Evolutionary conservation across 2,329 filamentous ascomycete genomes (phyloP).

Genomic region (Leptographium procerum): DNA sequence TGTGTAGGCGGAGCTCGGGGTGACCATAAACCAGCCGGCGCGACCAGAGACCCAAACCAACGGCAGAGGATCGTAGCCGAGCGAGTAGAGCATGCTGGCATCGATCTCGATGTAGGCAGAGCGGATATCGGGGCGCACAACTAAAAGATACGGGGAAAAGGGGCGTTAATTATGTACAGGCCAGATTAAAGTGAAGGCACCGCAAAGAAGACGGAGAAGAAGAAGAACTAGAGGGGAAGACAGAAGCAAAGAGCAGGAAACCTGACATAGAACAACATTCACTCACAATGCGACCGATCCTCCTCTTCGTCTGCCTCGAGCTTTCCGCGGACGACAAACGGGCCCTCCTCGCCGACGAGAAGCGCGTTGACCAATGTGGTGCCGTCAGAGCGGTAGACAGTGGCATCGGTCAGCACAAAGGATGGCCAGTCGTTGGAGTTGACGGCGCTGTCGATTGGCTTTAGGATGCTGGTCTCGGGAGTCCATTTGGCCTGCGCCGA

Average conservation of each 20-base stretch:
- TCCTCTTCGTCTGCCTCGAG: conserved; percentile 39
- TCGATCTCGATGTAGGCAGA: conserved; percentile 41
- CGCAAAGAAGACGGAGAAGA: not conserved
- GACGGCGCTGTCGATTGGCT: conserved; percentile 17
- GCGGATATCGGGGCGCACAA: conserved; percentile 21
- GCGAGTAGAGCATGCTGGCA: conserved; percentile 37
- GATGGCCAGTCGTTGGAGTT: conserved; percentile 44
- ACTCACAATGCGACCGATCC: conserved; percentile 26
- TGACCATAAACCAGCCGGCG: conserved; percentile 59
- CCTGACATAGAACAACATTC: not conserved
- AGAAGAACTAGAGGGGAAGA: not conserved
- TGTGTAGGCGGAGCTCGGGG: conserved; percentile 45
- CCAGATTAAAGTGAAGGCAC: not conserved
- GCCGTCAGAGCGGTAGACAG: conserved; percentile 44
- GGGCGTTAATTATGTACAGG: no score
- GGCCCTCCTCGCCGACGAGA: conserved; percentile 45
- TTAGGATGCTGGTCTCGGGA: conserved; percentile 19
- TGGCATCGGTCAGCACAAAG: conserved; percentile 49
- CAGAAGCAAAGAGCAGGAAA: not conserved
- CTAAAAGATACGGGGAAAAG: conserved; percentile 12
- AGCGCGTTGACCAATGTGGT: conserved; percentile 48
- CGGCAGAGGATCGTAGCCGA: conserved; percentile 40
- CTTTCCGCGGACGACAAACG: conserved; percentile 49
- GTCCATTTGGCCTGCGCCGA: not conserved
- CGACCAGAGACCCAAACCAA: conserved; percentile 55